phyloP scores from a whole-genome alignment of 73 alveolate species.

The Durusdinium trenchii region DNA sequence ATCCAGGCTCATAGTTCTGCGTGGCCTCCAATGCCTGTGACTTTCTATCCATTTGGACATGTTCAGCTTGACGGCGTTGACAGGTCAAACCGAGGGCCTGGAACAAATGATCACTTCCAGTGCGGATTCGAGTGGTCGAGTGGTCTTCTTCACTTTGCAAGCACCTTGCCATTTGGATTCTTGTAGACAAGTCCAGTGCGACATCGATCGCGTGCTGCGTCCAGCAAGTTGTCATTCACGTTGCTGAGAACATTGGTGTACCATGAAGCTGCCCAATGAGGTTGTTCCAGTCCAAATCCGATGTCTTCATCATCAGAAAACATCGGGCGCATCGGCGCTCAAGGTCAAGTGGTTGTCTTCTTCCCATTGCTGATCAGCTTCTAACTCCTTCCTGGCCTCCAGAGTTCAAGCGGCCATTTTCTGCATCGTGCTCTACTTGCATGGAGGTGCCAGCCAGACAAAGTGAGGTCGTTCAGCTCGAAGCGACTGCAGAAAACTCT shows the following conservation, averaged over 20 bases:
- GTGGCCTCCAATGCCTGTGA: not conserved
- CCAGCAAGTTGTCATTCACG: not conserved
- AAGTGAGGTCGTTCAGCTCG: not conserved
- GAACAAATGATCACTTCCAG: not conserved
- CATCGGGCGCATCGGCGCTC: too few relatives aligned
- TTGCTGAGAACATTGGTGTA: not conserved
- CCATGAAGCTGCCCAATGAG: not conserved
- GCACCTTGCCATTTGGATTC: not conserved
- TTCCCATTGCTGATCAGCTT: too few relatives aligned
- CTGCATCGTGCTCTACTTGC: conserved; percentile 31
- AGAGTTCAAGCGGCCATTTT: not conserved
- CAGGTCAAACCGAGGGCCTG: not conserved
- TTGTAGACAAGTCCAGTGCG: not conserved
- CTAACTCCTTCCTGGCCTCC: not conserved
- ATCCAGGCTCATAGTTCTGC: conserved; percentile 62
- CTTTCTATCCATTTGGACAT: not conserved
- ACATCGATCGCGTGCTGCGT: conserved; percentile 6
- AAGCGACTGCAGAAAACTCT: not conserved
- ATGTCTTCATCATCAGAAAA: conserved; percentile 1
- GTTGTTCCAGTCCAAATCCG: conserved; percentile 1
- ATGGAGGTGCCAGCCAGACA: not conserved
- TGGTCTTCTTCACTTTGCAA: not conserved
- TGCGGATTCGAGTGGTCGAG: not conserved
- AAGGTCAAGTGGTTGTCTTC: too few relatives aligned
- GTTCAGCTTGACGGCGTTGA: not conserved